phyloP scores from a whole-genome alignment of 495 filamentous ascomycete genomes.

The Penicillium antarcticum region DNA sequence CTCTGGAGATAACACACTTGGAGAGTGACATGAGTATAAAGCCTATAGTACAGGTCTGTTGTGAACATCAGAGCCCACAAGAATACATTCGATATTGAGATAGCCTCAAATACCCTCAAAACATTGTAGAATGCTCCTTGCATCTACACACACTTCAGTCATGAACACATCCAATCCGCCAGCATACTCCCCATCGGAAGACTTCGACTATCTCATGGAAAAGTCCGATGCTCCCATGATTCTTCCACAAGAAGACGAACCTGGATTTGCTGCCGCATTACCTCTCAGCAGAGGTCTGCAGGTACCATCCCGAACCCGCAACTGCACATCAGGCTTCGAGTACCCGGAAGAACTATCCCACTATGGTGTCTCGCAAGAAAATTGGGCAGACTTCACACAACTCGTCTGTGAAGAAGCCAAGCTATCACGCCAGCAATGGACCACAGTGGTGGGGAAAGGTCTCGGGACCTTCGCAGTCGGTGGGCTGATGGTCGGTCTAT shows the following conservation, averaged over 20 bases:
- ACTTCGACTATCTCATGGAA: neutral
- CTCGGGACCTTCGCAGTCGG: conserved; percentile 31
- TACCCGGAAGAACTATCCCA: conserved; percentile 25
- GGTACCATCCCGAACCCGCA: conserved; percentile 26
- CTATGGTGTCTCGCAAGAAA: conserved; percentile 17
- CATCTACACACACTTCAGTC: neutral
- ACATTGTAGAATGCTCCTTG: neutral
- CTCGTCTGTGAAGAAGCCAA: conserved; percentile 29
- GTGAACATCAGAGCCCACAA: too few species aligned
- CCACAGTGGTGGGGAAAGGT: conserved; percentile 29
- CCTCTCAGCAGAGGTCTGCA: conserved; percentile 29
- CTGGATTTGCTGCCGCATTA: conserved; percentile 18
- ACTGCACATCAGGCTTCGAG: conserved; percentile 31
- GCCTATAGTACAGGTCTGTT: too few species aligned
- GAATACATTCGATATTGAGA: too few species aligned
- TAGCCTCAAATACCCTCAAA: neutral
- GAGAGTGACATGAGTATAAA: too few species aligned
- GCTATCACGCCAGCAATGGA: conserved; percentile 33
- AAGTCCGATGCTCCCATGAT: conserved; percentile 3
- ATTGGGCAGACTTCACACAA: conserved; percentile 32
- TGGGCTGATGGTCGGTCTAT: conserved; percentile 31
- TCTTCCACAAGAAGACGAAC: conserved; percentile 12
- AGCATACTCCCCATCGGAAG: conserved; percentile 4
- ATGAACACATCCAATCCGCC: conserved; percentile 4
- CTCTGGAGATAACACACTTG: too few species aligned